phyloP scores from a whole-genome alignment of 108 stramenopile genomes.

The Thalassiosira profunda region DNA sequence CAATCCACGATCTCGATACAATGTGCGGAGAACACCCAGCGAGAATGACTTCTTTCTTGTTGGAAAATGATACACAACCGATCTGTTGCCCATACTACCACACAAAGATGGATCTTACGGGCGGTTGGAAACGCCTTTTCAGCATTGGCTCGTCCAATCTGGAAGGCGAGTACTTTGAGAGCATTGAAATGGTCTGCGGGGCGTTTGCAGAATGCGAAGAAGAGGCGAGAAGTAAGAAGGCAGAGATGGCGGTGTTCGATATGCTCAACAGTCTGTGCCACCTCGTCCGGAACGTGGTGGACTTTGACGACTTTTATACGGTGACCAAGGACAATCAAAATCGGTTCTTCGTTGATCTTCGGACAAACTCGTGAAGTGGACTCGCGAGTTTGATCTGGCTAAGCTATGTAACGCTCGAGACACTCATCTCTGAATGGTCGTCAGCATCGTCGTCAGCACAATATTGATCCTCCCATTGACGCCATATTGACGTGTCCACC shows the following conservation, averaged over 20 bases:
- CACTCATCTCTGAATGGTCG: no score
- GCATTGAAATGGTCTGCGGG: constrained; percentile 29
- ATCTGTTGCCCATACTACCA: constrained; percentile 27
- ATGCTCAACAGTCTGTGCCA: constrained; percentile 26
- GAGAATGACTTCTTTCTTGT: constrained; percentile 1
- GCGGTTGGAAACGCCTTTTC: constrained; percentile 17
- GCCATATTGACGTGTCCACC: no score
- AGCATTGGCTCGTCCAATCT: constrained; percentile 2
- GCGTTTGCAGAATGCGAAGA: constrained; percentile 31
- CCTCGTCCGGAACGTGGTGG: constrained; percentile 29
- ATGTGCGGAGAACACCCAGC: constrained; percentile 11
- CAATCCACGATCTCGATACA: constrained; percentile 33
- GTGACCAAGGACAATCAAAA: constrained; percentile 40
- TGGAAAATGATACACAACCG: constrained; percentile 32
- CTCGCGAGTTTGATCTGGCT: no score
- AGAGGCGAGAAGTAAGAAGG: constrained; percentile 14
- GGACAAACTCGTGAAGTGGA: no score
- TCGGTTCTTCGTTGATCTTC: constrained; percentile 38
- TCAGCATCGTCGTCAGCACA: no score
- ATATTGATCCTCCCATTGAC: no score
- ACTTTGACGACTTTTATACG: constrained; percentile 19
- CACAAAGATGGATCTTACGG: neutral
- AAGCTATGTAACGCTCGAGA: no score
- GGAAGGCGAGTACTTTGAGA: constrained; percentile 47
- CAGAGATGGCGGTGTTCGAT: constrained; percentile 44